Conservation (phyloP, 257 asterid genomes). For the Jaltomata sinuosa region DNA sequence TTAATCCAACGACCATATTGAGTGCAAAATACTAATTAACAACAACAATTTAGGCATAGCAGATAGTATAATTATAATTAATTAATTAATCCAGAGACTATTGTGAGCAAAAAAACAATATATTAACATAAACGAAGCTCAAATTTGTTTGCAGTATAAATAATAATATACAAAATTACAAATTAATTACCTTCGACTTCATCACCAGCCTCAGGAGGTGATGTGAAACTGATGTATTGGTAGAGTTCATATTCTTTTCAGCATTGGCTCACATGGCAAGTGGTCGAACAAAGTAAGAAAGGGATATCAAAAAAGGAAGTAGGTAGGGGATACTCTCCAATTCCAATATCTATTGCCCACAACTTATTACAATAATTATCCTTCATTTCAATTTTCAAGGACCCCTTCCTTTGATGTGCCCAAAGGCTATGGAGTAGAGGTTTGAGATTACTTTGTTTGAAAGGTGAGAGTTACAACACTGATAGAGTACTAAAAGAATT, state of each 20-base stretch:
- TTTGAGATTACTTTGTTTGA: background rate
- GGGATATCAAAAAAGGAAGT: background rate
- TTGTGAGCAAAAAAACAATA: too few species aligned
- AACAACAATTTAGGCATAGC: too few species aligned
- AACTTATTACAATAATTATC: background rate
- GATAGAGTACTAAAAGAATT: background rate
- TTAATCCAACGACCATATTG: too few species aligned
- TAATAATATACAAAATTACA: too few species aligned
- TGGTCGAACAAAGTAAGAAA: background rate
- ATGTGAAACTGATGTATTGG: background rate
- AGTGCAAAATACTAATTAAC: too few species aligned
- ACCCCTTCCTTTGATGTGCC: background rate
- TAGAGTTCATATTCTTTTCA: background rate
- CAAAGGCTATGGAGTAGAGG: background rate
- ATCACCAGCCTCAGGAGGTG: too few species aligned
- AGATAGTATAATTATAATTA: too few species aligned
- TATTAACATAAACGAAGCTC: too few species aligned
- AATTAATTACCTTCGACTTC: too few species aligned
- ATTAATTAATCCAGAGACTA: too few species aligned
- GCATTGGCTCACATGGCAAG: conserved; percentile 7
- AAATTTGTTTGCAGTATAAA: too few species aligned
- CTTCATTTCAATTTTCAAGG: background rate
- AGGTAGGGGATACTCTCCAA: background rate
- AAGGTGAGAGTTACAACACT: background rate
- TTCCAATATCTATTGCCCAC: background rate